Base-by-base conservation (phyloP, 805 yeast genomes). In the Wickerhamomyces xylosicus region DNA sequence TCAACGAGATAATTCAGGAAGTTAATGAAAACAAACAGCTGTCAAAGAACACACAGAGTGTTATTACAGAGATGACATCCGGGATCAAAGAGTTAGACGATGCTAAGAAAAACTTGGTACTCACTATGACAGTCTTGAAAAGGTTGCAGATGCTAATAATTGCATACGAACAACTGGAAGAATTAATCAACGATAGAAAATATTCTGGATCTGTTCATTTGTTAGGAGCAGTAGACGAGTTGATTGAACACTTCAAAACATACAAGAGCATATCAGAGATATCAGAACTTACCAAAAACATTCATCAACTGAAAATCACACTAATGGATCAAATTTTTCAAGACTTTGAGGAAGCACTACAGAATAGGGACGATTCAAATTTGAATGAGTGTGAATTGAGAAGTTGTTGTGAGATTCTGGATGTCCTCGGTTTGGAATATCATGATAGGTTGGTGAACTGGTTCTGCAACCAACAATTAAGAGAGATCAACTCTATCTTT, bases 241-340 rank as follows among this genome's bases (percentile, higher is more conserved):
- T 86, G 38, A 69, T 82, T 58, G 70, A 67, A 31, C 80, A 77
- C 58, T 86, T 86, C 65, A 77, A 77, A 51, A 76, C 85, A 0
- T 90, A 82, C 59, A 78, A 90, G 54, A 78, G 92, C 33, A 81
- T 92, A 28, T 83, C 81, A 43, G 92, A 85, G 47, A 77, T 86
- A 33, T 83, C 86, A 40, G 63, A 68, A 16, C 61, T 86, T 38
- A 74, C 80, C 49, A 71, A 72, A 52, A 66, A 69, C 38, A 74
- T 85, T 17, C 66, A 71, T 29, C 69, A 72, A 18, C 64, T 80
- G 34, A 84, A 83, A 54, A 65, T 70, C 34, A 68, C 69, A 41
- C 62, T 85, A 16, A 69, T 79, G 11, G 85, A 77, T 47, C 85
- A 79, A 51, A 76, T 86, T 4, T 77, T 82, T 50, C 64, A 68